phyloP scores from a whole-genome alignment of 129 eudicot genomes.

The Erigeron canadensis region DNA sequence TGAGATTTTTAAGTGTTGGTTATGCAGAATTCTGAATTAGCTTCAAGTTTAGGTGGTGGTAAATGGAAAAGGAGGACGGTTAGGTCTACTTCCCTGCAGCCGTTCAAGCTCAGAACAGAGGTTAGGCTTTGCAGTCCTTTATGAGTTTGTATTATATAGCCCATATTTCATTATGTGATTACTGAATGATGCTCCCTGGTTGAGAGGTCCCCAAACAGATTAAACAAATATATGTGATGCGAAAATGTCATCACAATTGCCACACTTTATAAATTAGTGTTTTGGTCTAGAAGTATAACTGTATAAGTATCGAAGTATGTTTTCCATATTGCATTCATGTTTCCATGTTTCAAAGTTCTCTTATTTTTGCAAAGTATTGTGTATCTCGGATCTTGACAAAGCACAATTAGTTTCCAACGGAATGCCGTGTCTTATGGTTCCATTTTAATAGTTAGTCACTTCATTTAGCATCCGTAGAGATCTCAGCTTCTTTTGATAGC shows the following conservation, averaged over 20 bases:
- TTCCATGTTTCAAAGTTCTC: too few relatives aligned
- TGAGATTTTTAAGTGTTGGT: neutral
- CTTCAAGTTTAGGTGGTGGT: constrained; percentile 55
- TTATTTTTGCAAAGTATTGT: too few relatives aligned
- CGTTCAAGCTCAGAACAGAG: constrained; percentile 92
- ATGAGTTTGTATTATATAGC: neutral
- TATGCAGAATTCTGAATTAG: constrained; percentile 67
- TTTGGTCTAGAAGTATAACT: too few relatives aligned
- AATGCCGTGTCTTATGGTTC: too few relatives aligned
- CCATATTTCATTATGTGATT: neutral
- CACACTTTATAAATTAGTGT: neutral
- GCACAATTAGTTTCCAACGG: too few relatives aligned
- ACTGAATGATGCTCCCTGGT: constrained; percentile 2
- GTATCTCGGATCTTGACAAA: too few relatives aligned
- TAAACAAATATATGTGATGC: neutral
- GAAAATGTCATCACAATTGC: neutral
- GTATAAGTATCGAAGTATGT: too few relatives aligned
- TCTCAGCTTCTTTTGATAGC: too few relatives aligned
- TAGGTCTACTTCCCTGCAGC: constrained; percentile 62
- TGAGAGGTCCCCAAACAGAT: neutral
- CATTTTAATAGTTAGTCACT: too few relatives aligned
- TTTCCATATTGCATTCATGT: too few relatives aligned
- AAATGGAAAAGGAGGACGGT: constrained; percentile 59
- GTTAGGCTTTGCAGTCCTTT: constrained; percentile 38
- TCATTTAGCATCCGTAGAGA: too few relatives aligned